Evolutionary conservation across 495 filamentous ascomycete genomes (phyloP), one percentile per base, ranked within the genome.

Genomic region (Pseudomonodictys pantanalensis): DNA sequence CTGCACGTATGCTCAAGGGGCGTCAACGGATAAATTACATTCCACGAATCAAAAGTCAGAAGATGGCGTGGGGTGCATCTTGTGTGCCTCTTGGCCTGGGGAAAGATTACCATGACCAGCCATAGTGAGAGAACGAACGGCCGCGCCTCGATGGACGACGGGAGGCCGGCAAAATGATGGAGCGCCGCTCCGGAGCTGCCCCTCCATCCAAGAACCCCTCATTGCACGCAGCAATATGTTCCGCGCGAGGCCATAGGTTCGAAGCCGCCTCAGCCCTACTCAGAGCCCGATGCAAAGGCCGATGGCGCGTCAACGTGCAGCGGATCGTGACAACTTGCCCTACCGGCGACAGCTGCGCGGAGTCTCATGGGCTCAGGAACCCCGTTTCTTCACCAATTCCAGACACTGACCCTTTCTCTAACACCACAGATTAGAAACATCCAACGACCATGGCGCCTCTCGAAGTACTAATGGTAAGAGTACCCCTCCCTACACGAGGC

Each of bases 381-480:
- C n/a, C n/a, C n/a, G n/a, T n/a, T n/a, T n/a, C n/a, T n/a, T n/a
- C n/a, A n/a, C n/a, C n/a, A n/a, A n/a, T n/a, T n/a, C n/a, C n/a
- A n/a, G n/a, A n/a, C n/a, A n/a, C n/a, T n/a, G 22, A 3, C n/a
- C 5, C 17, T 26, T 18, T 7, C 4, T 3, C 17, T 26, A 2
- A 12, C 44, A 23, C 23, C 44, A 12, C 44, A 47, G 3, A 18
- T 26, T 12, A 6, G 3, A 18, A 24, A 42, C 1, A 22, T 9
- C 23, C 17, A 53, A 41, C 39, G 55, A 60, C 8, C 29, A 90
- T 89, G 86, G 80, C 83, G 58, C 87, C 89, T 68, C 82, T 91
- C 39, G 89, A 86, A 72, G 89, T 96, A 56, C 81, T 92, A 72
- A 96, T 95, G 91, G 89, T 89, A 73, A 65, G 77, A 48, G 64